Percentiles rank a stretch among this genome's conserved stretches.
Conservation (phyloP, 768 basidiomycete genomes). For the Pleurotus platypus region DNA sequence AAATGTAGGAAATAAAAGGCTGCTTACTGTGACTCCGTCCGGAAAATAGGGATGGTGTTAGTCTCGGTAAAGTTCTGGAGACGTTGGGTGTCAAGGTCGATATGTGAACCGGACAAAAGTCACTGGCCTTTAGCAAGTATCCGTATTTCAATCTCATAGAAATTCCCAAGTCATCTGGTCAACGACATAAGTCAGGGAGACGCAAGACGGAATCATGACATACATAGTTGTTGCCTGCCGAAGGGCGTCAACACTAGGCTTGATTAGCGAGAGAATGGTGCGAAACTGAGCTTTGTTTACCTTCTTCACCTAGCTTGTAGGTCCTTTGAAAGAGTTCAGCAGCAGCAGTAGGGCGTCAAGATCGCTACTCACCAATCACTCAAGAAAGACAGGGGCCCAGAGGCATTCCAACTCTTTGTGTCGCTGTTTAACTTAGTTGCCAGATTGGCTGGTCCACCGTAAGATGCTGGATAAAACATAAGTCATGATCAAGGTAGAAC, state of each 20-base stretch:
- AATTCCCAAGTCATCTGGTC: slow-evolving; percentile 59
- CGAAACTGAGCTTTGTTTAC: slow-evolving; percentile 28
- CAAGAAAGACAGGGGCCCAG: slow-evolving; percentile 68
- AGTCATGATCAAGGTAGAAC: background rate
- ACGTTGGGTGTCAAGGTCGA: background rate
- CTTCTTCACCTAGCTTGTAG: slow-evolving; percentile 87
- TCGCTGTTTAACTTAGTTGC: slow-evolving; percentile 50
- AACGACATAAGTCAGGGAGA: background rate
- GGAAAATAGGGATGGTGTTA: slow-evolving; percentile 70
- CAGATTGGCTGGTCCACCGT: slow-evolving; percentile 60
- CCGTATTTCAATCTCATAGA: slow-evolving; percentile 79
- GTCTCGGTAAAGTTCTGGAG: slow-evolving; percentile 53
- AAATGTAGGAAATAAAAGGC: background rate
- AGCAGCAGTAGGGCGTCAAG: background rate
- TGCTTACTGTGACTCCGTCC: slow-evolving; percentile 70
- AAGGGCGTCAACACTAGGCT: slow-evolving; percentile 79
- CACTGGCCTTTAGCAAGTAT: slow-evolving; percentile 58
- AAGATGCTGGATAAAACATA: slow-evolving; percentile 36
- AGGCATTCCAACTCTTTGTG: slow-evolving; percentile 59
- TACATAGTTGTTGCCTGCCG: slow-evolving; percentile 82
- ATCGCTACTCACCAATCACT: slow-evolving; percentile 65
- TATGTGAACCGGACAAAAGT: background rate
- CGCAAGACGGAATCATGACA: slow-evolving; percentile 18
- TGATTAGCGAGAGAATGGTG: slow-evolving; percentile 13
- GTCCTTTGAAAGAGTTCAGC: slow-evolving; percentile 46